phyloP scores from a whole-genome alignment of 2,329 filamentous ascomycete species.

The Aschersonia sp. region DNA sequence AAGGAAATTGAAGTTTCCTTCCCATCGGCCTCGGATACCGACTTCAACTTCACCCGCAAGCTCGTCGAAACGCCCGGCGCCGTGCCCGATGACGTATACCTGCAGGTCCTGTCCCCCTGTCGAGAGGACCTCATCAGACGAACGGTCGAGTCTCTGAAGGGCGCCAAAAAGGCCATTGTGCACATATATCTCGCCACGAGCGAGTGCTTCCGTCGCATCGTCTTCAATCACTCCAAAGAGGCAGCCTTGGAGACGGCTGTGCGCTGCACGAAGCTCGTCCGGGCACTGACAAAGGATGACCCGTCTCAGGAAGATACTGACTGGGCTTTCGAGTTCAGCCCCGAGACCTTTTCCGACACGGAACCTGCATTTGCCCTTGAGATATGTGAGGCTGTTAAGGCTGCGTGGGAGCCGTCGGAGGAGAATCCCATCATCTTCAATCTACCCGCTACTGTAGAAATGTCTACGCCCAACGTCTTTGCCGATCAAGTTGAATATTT shows the following conservation, averaged over 20 bases:
- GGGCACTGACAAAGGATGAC: constrained; percentile 77
- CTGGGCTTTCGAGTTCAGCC: constrained; percentile 74
- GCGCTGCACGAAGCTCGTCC: constrained; percentile 71
- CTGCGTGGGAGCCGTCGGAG: constrained; percentile 70
- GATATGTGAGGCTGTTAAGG: constrained; percentile 87
- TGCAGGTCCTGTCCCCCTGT: constrained; percentile 87
- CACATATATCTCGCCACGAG: constrained; percentile 95
- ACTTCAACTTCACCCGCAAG: constrained; percentile 86
- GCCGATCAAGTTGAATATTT: constrained; percentile 97
- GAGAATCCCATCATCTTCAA: constrained; percentile 90
- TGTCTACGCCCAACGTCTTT: constrained; percentile 88
- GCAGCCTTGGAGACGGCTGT: constrained; percentile 72
- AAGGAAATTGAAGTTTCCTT: constrained; percentile 98
- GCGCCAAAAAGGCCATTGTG: constrained; percentile 84
- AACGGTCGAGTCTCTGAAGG: constrained; percentile 78
- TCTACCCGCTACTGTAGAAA: constrained; percentile 87
- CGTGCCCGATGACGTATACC: constrained; percentile 76
- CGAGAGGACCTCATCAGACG: constrained; percentile 78
- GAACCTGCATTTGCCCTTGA: constrained; percentile 67
- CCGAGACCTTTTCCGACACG: constrained; percentile 84
- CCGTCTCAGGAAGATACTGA: constrained; percentile 40
- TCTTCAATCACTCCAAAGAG: constrained; percentile 78
- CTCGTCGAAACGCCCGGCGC: constrained; percentile 73
- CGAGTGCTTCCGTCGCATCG: constrained; percentile 83
- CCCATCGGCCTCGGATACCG: constrained; percentile 84